Percentiles rank a stretch among this genome's conserved stretches.
Conservation (phyloP, 192 early-diverging fungal species). For the Coemansia sp. region DNA sequence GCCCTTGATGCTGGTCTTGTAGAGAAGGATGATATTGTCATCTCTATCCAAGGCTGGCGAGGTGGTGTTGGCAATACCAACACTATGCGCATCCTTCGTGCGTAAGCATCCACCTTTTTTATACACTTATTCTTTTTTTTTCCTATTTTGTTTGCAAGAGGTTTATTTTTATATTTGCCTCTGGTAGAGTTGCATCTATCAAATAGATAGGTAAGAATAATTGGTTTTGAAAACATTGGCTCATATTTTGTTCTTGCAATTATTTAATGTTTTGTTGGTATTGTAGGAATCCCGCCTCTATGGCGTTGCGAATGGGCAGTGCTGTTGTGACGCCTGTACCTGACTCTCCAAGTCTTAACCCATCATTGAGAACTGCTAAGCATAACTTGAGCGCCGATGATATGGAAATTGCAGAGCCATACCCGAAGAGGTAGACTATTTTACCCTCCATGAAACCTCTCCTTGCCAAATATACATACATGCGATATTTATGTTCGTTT, state of each 20-base stretch:
- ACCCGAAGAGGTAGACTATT: conserved; percentile 7
- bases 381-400: conserved; percentile 24
- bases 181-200: no score
- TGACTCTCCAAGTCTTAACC: conserved; percentile 26
- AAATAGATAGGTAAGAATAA: no score
- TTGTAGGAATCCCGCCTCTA: conserved; percentile 28
- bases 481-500: no score
- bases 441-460: no score
- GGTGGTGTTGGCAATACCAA: conserved; percentile 80
- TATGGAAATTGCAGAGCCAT: conserved; percentile 14
- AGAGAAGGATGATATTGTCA: conserved; percentile 65
- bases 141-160: background rate
- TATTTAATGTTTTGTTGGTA: background rate
- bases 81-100: conserved; percentile 74
- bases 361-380: conserved; percentile 16
- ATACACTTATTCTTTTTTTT: conserved; percentile 2
- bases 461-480: no score
- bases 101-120: conserved; percentile 41
- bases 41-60: conserved; percentile 78
- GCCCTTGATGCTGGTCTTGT: conserved; percentile 67
- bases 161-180: no score
- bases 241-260: no score
- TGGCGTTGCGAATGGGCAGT: conserved; percentile 21
- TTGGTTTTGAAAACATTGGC: no score
- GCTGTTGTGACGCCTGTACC: conserved; percentile 23